Evolutionary conservation across 768 basidiomycete species (phyloP).

Genomic region (Sutorius australiensis): DNA sequence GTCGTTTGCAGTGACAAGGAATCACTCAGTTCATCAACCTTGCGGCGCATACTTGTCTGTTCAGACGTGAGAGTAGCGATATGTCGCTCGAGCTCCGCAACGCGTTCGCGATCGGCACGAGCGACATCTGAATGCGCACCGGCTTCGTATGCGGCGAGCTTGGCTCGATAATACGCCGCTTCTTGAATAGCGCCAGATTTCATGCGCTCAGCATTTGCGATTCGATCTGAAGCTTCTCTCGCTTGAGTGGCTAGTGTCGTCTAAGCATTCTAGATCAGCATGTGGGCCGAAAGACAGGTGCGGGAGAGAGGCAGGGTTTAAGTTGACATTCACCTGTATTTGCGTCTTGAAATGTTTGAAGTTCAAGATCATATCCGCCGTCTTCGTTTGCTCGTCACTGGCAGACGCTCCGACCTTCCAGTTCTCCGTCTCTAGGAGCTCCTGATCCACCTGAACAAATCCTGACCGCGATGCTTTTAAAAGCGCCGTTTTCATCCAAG

Average conservation of each 20-base stretch:
- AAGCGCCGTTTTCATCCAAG: slow-evolving; percentile 83
- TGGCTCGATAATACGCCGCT: slow-evolving; percentile 93
- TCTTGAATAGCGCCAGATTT: slow-evolving; percentile 83
- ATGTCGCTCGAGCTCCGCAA: slow-evolving; percentile 69
- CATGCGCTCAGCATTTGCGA: slow-evolving; percentile 75
- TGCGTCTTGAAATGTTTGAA: slow-evolving; percentile 87
- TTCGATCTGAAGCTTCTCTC: slow-evolving; percentile 66
- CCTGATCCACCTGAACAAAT: slow-evolving; percentile 63
- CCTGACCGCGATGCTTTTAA: slow-evolving; percentile 72
- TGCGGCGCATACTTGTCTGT: slow-evolving; percentile 62
- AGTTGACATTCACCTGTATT: slow-evolving; percentile 64
- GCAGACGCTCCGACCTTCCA: slow-evolving; percentile 33
- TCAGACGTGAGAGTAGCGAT: slow-evolving; percentile 59
- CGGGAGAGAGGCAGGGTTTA: neutral
- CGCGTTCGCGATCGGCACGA: slow-evolving; percentile 75
- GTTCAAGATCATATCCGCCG: slow-evolving; percentile 69
- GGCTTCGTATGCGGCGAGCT: slow-evolving; percentile 82
- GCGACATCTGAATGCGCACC: slow-evolving; percentile 59
- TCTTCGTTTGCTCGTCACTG: slow-evolving; percentile 44
- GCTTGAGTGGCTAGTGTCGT: slow-evolving; percentile 74
- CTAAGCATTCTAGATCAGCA: slow-evolving; percentile 36
- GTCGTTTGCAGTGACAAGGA: slow-evolving; percentile 74
- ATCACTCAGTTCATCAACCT: slow-evolving; percentile 67
- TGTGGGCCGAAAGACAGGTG: neutral
- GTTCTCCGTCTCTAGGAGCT: slow-evolving; percentile 36